Evolutionary conservation across 2,329 filamentous ascomycete species (phyloP).

Genomic region (Pyrenophora teres): DNA sequence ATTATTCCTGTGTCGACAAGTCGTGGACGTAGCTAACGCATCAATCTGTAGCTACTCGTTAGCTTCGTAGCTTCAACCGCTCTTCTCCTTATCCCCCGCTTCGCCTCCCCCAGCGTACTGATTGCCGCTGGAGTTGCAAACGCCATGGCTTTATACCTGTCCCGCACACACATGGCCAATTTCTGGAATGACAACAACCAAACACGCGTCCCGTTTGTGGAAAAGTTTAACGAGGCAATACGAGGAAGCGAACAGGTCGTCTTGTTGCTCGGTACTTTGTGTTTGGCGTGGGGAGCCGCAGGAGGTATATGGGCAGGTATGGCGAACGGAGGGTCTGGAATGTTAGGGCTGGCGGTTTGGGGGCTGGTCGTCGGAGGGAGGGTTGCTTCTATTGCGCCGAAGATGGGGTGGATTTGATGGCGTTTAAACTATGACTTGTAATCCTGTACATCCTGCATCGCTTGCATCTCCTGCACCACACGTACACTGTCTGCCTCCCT

Average conservation of each 20-base stretch:
- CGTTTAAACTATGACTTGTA: conserved; percentile 1
- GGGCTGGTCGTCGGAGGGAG: conserved; percentile 8
- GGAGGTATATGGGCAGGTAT: conserved; percentile 23
- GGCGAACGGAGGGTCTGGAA: conserved; percentile 10
- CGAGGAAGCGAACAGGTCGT: conserved; percentile 38
- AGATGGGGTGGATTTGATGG: conserved; percentile 5
- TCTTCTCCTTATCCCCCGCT: conserved; percentile 21
- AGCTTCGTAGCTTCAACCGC: conserved; percentile 24
- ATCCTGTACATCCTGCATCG: conserved; percentile 6
- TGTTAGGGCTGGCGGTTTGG: conserved; percentile 12
- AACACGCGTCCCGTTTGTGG: conserved; percentile 41
- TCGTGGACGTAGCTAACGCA: neutral
- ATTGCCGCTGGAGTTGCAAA: conserved; percentile 18
- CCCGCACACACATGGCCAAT: conserved; percentile 34
- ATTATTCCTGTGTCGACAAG: conserved; percentile 1
- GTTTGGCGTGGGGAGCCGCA: conserved; percentile 26
- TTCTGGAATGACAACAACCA: conserved; percentile 45
- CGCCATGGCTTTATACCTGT: conserved; percentile 14
- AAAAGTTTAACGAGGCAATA: conserved; percentile 47
- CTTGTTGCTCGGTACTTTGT: conserved; percentile 25
- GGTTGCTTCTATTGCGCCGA: conserved; percentile 1
- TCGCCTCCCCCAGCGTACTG: conserved; percentile 8
- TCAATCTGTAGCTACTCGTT: neutral
- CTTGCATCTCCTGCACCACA: conserved; percentile 32
- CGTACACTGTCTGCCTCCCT: conserved; percentile 58